phyloP scores from a whole-genome alignment of 2,329 filamentous ascomycete species.

The Seiridium cupressi region DNA sequence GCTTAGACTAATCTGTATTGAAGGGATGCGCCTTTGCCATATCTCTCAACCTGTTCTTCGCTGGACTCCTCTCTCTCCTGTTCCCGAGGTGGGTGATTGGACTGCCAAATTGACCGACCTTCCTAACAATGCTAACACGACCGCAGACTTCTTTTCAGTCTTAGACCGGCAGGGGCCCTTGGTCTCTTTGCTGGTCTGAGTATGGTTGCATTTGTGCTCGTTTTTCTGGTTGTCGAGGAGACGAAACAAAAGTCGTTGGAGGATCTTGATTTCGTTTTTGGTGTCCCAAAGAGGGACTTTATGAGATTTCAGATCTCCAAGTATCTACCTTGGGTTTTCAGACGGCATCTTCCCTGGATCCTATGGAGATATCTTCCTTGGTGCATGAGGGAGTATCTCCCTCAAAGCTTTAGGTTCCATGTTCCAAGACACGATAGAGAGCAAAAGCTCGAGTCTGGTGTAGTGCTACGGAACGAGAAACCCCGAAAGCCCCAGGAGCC shows the following conservation, averaged over 20 bases:
- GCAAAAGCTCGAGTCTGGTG: too few relatives aligned
- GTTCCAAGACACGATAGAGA: too few relatives aligned
- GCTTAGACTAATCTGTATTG: too few relatives aligned
- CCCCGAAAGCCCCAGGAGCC: too few relatives aligned
- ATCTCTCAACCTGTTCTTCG: slow-evolving; percentile 45
- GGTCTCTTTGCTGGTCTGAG: slow-evolving; percentile 48
- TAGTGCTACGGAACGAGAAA: too few relatives aligned
- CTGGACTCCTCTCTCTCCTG: slow-evolving; percentile 42
- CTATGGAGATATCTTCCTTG: too few relatives aligned
- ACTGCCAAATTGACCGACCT: background rate
- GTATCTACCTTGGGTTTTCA: slow-evolving; percentile 34
- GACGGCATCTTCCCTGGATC: background rate
- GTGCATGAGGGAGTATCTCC: too few relatives aligned
- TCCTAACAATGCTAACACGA: background rate
- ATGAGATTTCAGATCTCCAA: slow-evolving; percentile 30
- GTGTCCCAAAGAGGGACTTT: slow-evolving; percentile 34
- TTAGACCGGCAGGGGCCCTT: slow-evolving; percentile 21
- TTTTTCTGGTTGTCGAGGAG: slow-evolving; percentile 43
- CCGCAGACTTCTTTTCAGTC: background rate
- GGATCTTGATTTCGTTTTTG: slow-evolving; percentile 38
- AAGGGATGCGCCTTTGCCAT: slow-evolving; percentile 45
- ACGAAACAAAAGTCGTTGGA: slow-evolving; percentile 40
- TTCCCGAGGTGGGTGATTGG: slow-evolving; percentile 28
- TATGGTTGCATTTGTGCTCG: slow-evolving; percentile 41
- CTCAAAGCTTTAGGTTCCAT: too few relatives aligned